phyloP scores from a whole-genome alignment of 345 rosid species.

The Gossypium arboreum region DNA sequence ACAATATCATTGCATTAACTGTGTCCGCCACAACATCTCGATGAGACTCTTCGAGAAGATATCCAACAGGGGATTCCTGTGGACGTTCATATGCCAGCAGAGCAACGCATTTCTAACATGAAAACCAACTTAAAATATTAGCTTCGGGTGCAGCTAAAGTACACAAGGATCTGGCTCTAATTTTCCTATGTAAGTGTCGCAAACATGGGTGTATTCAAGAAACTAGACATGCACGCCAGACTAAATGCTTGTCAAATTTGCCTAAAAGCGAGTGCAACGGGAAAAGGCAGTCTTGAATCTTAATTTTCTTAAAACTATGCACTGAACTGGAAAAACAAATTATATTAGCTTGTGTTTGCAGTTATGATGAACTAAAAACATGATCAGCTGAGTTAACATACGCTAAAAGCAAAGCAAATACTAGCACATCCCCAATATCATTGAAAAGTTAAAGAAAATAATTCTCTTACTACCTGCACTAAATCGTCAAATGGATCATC shows the following conservation, averaged over 20 bases:
- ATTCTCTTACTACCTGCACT: conserved; percentile 50
- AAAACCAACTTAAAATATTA: background rate
- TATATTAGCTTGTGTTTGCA: background rate
- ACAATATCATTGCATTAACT: conserved; percentile 73
- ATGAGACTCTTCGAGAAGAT: conserved; percentile 69
- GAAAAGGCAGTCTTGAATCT: background rate
- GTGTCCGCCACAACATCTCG: conserved; percentile 90
- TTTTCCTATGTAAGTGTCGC: background rate
- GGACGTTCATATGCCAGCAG: conserved; percentile 77
- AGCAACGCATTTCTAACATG: conserved; percentile 72
- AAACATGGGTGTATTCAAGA: background rate
- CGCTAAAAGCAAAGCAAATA: background rate
- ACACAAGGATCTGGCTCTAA: background rate
- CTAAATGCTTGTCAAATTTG: background rate
- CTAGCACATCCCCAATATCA: background rate
- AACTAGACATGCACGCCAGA: background rate
- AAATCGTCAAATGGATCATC: conserved; percentile 39
- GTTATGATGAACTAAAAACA: background rate
- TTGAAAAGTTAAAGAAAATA: background rate
- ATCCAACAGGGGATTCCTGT: conserved; percentile 58
- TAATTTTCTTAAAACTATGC: conserved; percentile 1
- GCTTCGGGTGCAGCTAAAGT: background rate
- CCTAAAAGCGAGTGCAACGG: background rate
- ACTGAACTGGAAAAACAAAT: background rate
- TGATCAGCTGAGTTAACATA: background rate